Base-by-base conservation (phyloP, 305 asterid species). In the Striga hermonthica region DNA sequence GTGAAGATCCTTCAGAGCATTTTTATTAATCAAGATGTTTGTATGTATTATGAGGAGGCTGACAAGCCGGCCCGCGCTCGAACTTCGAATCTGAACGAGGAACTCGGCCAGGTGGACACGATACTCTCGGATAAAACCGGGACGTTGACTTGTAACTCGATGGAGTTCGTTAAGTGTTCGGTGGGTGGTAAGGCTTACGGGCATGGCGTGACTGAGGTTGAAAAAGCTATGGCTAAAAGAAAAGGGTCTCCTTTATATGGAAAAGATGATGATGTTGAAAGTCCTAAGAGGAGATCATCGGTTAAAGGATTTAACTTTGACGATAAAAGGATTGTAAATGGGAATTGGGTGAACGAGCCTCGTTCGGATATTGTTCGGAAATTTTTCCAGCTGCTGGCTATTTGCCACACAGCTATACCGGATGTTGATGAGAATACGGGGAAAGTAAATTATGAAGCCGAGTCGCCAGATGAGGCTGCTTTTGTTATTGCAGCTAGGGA, bases 381-480 rank as follows among this genome's bases (percentile, higher is more conserved):
- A 45, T 94, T 90, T 75, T 94, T 88, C 50, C 90, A 79, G 28
- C 65, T 94, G 68, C 84, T 90, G 80, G 95, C 97, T n/a, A 79
- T 90, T 38, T 93, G 99, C 74, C 99, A 93, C 70, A 93, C 95
- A 11, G 96, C 90, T 57, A 85, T 93, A 77, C 99, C 99, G 28
- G 98, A 88, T 40, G 74, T 81, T 11, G 95, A 94, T 73, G 95
- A 84, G 14, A 79, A 73, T 41, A 82, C 83, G 3, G 86, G 90
- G 57, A 88, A 78, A 65, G 83, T 91, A 12, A 75, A 76, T 9
- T 94, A 94, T 74, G 99, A 94, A 82, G 98, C 99, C 5, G 99
- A 94, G 72, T 94, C 98, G 31, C 99, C 99, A 2, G 99, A 94
- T 38, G 99, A 94, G 79, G 96, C 99, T 53, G 98, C 99, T 57